Evolutionary conservation across 352 stramenopile species (phyloP).

Genomic region (Globisporangium recalcitrans): DNA sequence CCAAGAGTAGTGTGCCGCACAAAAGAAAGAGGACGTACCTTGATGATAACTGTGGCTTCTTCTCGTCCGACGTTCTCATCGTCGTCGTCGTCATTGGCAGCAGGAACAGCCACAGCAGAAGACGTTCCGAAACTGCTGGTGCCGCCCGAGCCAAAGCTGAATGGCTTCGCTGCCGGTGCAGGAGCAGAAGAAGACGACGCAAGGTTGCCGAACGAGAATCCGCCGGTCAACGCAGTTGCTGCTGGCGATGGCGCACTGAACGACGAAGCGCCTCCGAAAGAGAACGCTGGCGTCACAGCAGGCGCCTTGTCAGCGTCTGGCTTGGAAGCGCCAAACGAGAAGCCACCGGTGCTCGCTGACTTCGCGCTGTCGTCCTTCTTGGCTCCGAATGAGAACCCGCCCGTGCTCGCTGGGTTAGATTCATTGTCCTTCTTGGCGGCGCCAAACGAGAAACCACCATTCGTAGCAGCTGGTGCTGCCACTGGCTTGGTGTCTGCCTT

Average conservation of each 20-base stretch:
- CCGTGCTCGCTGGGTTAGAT: constrained; percentile 7
- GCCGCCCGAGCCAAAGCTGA: constrained; percentile 23
- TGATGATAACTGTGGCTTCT: constrained; percentile 83
- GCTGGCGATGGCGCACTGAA: constrained; percentile 7
- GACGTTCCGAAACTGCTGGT: constrained; percentile 12
- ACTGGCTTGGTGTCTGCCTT: constrained; percentile 8
- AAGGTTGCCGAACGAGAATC: constrained; percentile 14
- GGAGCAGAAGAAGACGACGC: not conserved
- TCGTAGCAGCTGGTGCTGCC: constrained; percentile 8
- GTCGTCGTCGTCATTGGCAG: constrained; percentile 55
- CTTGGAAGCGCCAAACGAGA: constrained; percentile 25
- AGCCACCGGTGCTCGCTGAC: constrained; percentile 18
- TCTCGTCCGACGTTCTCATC: constrained; percentile 77
- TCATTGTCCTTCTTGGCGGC: constrained; percentile 11
- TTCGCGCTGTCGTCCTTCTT: constrained; percentile 14
- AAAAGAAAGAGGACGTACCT: constrained; percentile 34
- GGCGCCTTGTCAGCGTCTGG: not conserved
- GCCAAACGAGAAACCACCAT: constrained; percentile 31
- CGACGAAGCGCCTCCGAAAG: not conserved
- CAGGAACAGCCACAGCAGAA: constrained; percentile 14
- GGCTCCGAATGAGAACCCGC: constrained; percentile 45
- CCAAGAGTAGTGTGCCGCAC: not conserved
- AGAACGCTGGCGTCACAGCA: not conserved
- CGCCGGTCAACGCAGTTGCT: not conserved
- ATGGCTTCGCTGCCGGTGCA: constrained; percentile 19